Base-by-base conservation (phyloP, 2,329 filamentous ascomycete species). In the Aspergillus terreus region DNA sequence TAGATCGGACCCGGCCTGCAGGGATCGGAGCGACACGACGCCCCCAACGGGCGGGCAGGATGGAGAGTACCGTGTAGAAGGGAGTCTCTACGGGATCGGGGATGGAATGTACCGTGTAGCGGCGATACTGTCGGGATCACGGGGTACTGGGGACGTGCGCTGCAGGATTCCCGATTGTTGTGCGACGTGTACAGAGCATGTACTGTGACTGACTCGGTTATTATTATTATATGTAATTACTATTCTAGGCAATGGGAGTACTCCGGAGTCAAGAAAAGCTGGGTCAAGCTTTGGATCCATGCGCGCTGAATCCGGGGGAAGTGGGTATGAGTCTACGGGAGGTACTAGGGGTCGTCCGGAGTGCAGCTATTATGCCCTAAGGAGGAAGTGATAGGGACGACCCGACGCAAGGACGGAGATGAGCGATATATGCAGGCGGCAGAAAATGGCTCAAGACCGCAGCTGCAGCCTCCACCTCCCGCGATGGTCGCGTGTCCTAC, bases 201-300 rank as follows among this genome's bases (percentile, higher is more conserved):
- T 19, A 19, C 19, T 19, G 19, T 19, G 19, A 19, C 19, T 19
- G 19, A 19, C 19, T 19, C 19, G 19, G 19, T 19, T 2, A 4
- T 19, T 19, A 19, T 19, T 19, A 19, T 19, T 19, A 19, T 2
- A 17, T 17, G 17, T 19, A 19, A 19, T 19, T 19, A 19, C 19
- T 19, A 19, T 19, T 19, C 19, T 19, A 19, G 19, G 19, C 19
- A 19, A 19, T 19, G 19, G 19, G 19, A 19, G 19, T 19, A 19
- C 19, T 19, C 19, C 19, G 19, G 19, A 19, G 19, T 19, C 2
- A 5, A 23, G 23, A 23, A 23, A 23, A 15, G 7, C 6, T 23
- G 21, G 35, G 32, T 46, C 46, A 54, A 52, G 52, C 52, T 52
- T 54, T 52, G 23, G 52, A 49, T 51, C 49, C 42, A 54, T 54